Percentiles rank a stretch among this genome's conserved stretches.
These are phyloP conservation scores for Nicotiana tabacum DNA, from an alignment of 257 asterid genomes.

Conservation along the genomic window DNA sequence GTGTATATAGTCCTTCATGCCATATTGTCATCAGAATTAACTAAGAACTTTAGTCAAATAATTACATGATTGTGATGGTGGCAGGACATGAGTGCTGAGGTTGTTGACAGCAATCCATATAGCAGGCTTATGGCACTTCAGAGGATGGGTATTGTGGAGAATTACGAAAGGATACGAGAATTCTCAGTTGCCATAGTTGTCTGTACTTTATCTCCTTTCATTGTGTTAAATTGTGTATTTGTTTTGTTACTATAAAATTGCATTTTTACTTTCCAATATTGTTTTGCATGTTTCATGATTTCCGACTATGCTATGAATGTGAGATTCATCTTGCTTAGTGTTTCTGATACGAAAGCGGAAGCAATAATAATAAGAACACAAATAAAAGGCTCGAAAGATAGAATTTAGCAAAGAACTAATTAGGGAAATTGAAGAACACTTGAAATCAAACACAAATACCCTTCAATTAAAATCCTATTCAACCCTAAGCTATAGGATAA, in stretches of 20 bases:
- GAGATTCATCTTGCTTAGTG: not conserved
- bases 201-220: conserved; percentile 28
- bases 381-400: too few species aligned
- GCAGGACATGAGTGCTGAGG: conserved; percentile 92
- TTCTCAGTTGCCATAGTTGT: conserved; percentile 94
- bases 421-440: too few species aligned
- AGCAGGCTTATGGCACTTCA: conserved; percentile 99
- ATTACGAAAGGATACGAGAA: conserved; percentile 81
- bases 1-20: not conserved
- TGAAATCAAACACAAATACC: too few species aligned
- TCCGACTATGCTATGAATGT: not conserved
- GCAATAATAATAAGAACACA: too few species aligned
- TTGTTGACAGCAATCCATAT: conserved; percentile 94
- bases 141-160: conserved; percentile 96
- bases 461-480: too few species aligned
- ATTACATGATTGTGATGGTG: conserved; percentile 9
- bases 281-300: not conserved
- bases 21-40: conserved; percentile 5
- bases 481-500: too few species aligned
- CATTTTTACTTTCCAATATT: not conserved
- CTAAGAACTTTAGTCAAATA: not conserved
- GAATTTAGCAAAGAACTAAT: too few species aligned
- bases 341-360: too few species aligned
- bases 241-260: not conserved
- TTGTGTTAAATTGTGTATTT: not conserved